Evolutionary conservation across 2,329 filamentous ascomycete species (phyloP), one percentile per base, ranked within the genome.

Genomic region (Waltergamsia citrina): DNA sequence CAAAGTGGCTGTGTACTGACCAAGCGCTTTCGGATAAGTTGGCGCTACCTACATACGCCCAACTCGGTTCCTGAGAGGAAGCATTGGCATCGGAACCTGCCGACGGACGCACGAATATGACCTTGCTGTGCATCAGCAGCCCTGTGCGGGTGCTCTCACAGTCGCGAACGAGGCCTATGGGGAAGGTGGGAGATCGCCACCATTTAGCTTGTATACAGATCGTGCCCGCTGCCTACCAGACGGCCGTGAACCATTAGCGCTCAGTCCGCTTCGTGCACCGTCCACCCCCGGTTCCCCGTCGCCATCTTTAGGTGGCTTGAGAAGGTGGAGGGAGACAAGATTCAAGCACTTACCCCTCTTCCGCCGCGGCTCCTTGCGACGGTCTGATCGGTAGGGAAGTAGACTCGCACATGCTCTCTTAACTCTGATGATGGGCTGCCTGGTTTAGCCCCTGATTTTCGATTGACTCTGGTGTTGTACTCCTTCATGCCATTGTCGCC

Each of bases 1-100:
- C 37, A 27, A 36, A 34, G 29, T 41, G 38, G 33, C 34, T 40
- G 32, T 33, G n/a, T 24, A 63, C 76, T 65, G 60, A 86, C 83
- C 92, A 98, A 20, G 92, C 92, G 52, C 84, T 88, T 56, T 95
- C 87, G 0, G 87, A 94, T 19, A 94, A 60, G 57, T 98, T 98
- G 7, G 86, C 85, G 46, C 85, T 94, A 12, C 92, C 92, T 24
- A 94, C 61, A 50, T 96, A 96, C 3, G 73, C 81, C 81, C 85
- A 96, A 5, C 78, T 77, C 38, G 41, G 36, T 23, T 32, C 27
- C 17, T 33, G 26, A 22, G 26, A 10, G 23, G 35, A 31, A 16
- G 21, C 17, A 15, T 41, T 24, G 20, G 26, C 31, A 28, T 36
- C 36, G 24, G 31, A 8, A 18, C 10, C 22, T 14, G 36, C 17